Evolutionary conservation across 1,284 basidiomycete species (phyloP).

Genomic region (Pascua guehoae): DNA sequence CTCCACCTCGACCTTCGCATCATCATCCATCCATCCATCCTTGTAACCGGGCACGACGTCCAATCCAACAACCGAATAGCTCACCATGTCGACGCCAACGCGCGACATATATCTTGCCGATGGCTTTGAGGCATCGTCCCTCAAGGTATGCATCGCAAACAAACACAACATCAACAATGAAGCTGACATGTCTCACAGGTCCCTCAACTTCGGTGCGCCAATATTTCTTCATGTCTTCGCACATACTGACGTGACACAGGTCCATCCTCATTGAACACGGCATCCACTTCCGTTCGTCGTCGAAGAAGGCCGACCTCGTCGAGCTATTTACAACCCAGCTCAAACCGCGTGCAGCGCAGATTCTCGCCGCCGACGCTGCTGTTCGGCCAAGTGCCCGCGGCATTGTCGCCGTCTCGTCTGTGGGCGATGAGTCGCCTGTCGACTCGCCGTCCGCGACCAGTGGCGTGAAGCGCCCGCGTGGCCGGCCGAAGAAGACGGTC

Average conservation of each 20-base stretch:
- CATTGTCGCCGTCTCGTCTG: slow-evolving; percentile 37
- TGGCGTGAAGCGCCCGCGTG: slow-evolving; percentile 25
- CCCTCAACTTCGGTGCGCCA: slow-evolving; percentile 43
- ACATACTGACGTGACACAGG: slow-evolving; percentile 8
- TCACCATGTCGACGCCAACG: slow-evolving; percentile 36
- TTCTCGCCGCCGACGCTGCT: slow-evolving; percentile 27
- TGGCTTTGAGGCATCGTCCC: slow-evolving; percentile 72
- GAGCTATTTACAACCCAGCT: slow-evolving; percentile 74
- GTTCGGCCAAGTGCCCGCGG: slow-evolving; percentile 42
- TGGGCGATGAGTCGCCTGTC: slow-evolving; percentile 17
- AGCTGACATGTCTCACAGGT: slow-evolving; percentile 28
- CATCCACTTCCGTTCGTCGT: slow-evolving; percentile 68
- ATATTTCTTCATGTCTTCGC: background rate
- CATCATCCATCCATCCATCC: background rate
- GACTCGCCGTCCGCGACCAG: slow-evolving; percentile 1
- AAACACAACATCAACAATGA: background rate
- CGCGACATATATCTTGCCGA: slow-evolving; percentile 64
- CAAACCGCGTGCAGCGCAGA: slow-evolving; percentile 58
- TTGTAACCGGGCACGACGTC: too few species aligned
- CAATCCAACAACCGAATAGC: background rate
- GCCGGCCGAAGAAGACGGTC: slow-evolving; percentile 19
- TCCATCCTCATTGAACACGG: slow-evolving; percentile 60
- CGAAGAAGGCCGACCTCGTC: slow-evolving; percentile 82
- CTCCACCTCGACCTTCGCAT: background rate
- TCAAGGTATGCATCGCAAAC: slow-evolving; percentile 53